Base-by-base conservation (phyloP, 1,284 basidiomycete genomes). In the Chiua sp. region DNA sequence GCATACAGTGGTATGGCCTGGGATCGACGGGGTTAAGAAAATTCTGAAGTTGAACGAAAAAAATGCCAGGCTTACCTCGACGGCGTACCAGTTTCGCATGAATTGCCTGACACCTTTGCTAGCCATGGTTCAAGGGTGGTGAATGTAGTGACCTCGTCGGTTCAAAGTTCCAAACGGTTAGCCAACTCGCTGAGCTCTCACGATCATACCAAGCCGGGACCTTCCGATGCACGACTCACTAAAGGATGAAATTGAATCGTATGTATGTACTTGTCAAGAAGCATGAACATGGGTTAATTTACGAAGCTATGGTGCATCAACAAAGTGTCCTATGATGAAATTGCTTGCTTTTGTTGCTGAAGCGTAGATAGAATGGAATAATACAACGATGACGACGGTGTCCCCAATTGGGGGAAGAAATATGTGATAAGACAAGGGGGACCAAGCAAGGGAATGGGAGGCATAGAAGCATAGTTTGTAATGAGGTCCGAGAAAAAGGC, bases 1-100 rank as follows among this genome's bases (percentile, higher is more conserved):
- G 66, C 88, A 82, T 75, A 92, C 90, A 93, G 88, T 53, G 91
- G 91, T 70, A 90, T 84, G 57, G 91, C 91, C 91, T 92, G 44
- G 26, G 46, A 55, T 39, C n/a, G 32, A 50, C 39, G 33, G 26
- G 18, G 26, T 65, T 33, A 8, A 62, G 61, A 51, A 53, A 49
- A 51, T 46, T 8, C 15, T 4, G 11, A 53, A 23, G 30, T 35
- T 22, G 26, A 42, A 20, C 18, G 23, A 12, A n/a, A 18, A 63
- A 42, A 49, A 57, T 33, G 20, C 55, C 22, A 37, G 74, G 78
- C 23, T 32, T 63, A 91, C 91, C 88, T 93, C 91, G 68, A 93
- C 80, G 78, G 91, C 91, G 71, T 83, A 92, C 91, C 91, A 93
- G 78, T 92, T 81, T 78, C 83, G 89, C 83, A 89, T 81, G 68